Evolutionary conservation across 345 rosid genomes (phyloP).

Genomic region (Gossypium australe): DNA sequence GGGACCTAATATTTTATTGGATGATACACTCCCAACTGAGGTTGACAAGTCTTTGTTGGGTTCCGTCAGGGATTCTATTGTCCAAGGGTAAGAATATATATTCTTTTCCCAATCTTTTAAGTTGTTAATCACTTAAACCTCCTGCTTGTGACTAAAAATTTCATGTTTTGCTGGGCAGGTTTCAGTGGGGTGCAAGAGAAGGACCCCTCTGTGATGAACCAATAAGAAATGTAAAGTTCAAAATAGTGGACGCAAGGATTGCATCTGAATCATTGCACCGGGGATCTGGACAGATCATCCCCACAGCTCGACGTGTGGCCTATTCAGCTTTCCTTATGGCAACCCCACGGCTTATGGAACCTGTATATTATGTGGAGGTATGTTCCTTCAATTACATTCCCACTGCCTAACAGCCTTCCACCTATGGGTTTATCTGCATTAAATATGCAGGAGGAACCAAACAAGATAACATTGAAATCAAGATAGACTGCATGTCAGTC

Average conservation of each 20-base stretch:
- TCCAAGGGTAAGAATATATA: constrained; percentile 62
- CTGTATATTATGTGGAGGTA: constrained; percentile 98
- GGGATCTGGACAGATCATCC: constrained; percentile 92
- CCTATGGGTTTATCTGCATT: neutral
- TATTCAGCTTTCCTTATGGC: constrained; percentile 93
- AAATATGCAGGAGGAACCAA: neutral
- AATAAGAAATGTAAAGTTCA: constrained; percentile 90
- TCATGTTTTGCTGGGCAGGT: constrained; percentile 37
- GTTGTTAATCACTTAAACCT: constrained; percentile 5
- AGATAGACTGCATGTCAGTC: neutral
- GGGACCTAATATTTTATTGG: constrained; percentile 92
- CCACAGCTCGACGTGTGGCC: constrained; percentile 94
- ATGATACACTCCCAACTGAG: constrained; percentile 92
- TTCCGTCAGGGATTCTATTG: constrained; percentile 90
- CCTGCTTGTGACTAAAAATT: constrained; percentile 11
- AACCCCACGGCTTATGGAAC: constrained; percentile 96
- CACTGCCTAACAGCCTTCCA: neutral
- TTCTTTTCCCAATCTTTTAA: constrained; percentile 6
- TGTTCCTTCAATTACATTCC: neutral
- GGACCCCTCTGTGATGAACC: constrained; percentile 99
- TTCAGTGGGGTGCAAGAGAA: constrained; percentile 99
- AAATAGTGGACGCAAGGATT: constrained; percentile 94
- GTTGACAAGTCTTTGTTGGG: constrained; percentile 81
- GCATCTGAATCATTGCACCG: constrained; percentile 80
- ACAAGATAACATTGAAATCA: neutral